Percentiles rank a stretch among this genome's conserved stretches.
phyloP scores from a whole-genome alignment of 139 green algal genomes.

The Chlorella ohadii region DNA sequence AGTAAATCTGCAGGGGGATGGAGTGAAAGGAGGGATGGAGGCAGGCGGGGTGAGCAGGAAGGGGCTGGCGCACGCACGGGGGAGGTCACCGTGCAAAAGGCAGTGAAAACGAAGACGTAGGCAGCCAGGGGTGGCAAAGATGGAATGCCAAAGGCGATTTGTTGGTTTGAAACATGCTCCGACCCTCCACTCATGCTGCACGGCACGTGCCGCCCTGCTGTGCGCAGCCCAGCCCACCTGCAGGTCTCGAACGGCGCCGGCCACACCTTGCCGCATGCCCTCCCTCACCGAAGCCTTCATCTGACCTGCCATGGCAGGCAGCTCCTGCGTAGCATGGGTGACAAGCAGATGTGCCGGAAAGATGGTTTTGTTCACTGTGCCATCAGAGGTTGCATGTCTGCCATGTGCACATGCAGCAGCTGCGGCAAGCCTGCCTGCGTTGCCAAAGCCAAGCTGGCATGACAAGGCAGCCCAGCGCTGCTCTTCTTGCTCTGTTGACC shows the following conservation, averaged over 20 bases:
- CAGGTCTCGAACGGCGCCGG: conserved; percentile 1
- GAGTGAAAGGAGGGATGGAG: neutral
- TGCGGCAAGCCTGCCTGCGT: too few species aligned
- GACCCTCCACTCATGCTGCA: neutral
- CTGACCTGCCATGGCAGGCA: neutral
- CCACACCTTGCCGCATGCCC: conserved; percentile 12
- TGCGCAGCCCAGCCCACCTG: neutral
- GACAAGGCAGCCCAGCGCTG: too few species aligned
- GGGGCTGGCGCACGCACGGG: too few species aligned
- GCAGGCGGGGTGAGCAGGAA: too few species aligned
- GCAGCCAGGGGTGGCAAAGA: neutral
- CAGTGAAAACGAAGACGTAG: neutral
- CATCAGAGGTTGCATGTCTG: too few species aligned
- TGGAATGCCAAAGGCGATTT: too few species aligned
- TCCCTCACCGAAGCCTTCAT: conserved; percentile 11
- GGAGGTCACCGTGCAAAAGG: neutral
- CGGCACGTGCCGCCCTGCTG: neutral
- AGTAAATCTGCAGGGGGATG: conserved; percentile 7
- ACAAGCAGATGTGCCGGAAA: too few species aligned
- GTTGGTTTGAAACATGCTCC: too few species aligned
- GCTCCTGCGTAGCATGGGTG: neutral
- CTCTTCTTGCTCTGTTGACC: too few species aligned
- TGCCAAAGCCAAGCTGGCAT: too few species aligned
- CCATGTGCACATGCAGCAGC: too few species aligned
- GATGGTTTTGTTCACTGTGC: too few species aligned